These are phyloP conservation scores for Dendrobium huoshanense DNA, from an alignment of 106 monocot genomes.

Conservation along the genomic window DNA sequence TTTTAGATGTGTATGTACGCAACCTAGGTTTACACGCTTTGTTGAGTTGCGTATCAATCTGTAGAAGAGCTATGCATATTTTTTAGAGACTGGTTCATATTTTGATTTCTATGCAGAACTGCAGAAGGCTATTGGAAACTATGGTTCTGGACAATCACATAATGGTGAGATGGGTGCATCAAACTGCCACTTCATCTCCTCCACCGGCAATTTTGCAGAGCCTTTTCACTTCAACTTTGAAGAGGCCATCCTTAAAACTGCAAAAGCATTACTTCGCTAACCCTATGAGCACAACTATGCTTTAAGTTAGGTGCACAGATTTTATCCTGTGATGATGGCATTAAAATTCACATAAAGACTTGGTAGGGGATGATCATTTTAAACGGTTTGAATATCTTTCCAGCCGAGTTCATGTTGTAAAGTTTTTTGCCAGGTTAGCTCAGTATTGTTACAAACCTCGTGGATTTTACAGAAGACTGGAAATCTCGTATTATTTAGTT, in stretches of 20 bases:
- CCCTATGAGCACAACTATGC: slow-evolving; percentile 52
- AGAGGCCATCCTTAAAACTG: slow-evolving; percentile 19
- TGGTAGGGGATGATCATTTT: not conserved
- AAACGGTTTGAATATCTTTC: no score
- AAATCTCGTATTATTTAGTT: not conserved
- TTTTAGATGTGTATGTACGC: not conserved
- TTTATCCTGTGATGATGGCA: not conserved
- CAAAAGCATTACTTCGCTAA: slow-evolving; percentile 77
- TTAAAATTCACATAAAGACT: not conserved
- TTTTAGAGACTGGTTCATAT: not conserved
- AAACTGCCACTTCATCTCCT: slow-evolving; percentile 17
- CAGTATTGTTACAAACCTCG: not conserved
- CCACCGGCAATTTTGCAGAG: slow-evolving; percentile 43
- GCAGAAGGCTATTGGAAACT: slow-evolving; percentile 56
- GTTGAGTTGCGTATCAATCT: not conserved
- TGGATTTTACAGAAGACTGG: not conserved
- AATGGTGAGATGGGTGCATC: slow-evolving; percentile 31
- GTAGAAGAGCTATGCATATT: not conserved
- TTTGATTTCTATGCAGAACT: slow-evolving; percentile 40
- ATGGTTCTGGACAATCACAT: slow-evolving; percentile 66
- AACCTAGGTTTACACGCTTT: no score
- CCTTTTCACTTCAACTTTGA: slow-evolving; percentile 21
- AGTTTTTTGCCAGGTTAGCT: not conserved
- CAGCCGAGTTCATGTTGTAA: not conserved
- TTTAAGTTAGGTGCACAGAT: slow-evolving; percentile 18